Evolutionary conservation across 1,284 basidiomycete genomes (phyloP), one percentile per base, ranked within the genome.

Genomic region (Ustilago loliicola): DNA sequence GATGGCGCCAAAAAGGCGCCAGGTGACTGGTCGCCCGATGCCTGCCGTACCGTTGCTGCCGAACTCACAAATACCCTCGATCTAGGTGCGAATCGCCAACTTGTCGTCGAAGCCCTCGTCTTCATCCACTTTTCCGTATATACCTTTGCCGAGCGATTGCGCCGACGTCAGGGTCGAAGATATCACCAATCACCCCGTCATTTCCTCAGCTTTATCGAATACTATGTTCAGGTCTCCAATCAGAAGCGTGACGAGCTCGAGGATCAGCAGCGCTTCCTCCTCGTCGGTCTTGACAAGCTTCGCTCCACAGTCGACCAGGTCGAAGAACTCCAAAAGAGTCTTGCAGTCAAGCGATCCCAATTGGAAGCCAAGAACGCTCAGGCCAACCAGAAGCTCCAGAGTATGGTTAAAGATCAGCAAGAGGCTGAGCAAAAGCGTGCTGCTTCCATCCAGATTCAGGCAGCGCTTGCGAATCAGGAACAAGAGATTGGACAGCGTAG

Each of bases 191-290:
- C 97, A 1, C 97, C 97, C 0, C 91, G 98, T 23, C 96, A 98
- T 87, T 98, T 98, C 87, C 90, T 99, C 67, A 97, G 99, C 86
- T 98, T 99, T 85, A 96, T 99, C 88, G 94, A 97, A 79, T 96
- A 99, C 82, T 99, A 98, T 83, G 96, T 98, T 40, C 91, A 92
- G n/a, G 90, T 99, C 34, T 95, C 96, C 83, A 94, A 92, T 66
- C 96, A 99, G 88, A 99, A 99, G 88, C 93, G 95, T n/a, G 96
- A 98, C 79, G 95, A 97, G 84, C 90, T 99, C 29, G 97, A 99
- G 87, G 97, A 99, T 85, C 96, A 99, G 87, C 98, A 99, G 85
- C 93, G 97, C 38, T 98, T 99, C 88, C 90, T 99, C 68, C 96
- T 99, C 84, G 95, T 99, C 72, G 97, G 97, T 80, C 91, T 99